A percentile compares a stretch with the other conserved stretches of the same genome.
These are phyloP conservation scores for Saturnispora dispora DNA, from an alignment of 805 yeast species.

Conservation along the genomic window DNA sequence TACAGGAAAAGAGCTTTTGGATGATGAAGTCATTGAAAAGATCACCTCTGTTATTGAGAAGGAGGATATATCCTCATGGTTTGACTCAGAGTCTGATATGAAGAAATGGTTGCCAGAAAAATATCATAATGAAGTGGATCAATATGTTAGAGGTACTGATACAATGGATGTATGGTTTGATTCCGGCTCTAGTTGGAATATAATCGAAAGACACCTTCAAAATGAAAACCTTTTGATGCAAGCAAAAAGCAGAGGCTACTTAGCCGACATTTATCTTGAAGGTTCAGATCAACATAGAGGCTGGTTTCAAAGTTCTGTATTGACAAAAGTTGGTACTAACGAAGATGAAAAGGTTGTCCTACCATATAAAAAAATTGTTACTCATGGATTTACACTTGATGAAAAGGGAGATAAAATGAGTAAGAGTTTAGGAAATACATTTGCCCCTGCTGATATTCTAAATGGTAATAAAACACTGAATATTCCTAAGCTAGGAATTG, in stretches of 20 bases:
- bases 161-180: conserved; percentile 99
- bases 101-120: conserved; percentile 65
- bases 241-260: conserved; percentile 30
- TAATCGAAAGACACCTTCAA: conserved; percentile 35
- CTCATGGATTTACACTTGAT: conserved; percentile 92
- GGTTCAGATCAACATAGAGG: conserved; percentile 99
- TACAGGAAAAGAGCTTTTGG: conserved; percentile 57
- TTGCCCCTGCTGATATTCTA: conserved; percentile 60
- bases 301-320: conserved; percentile 92
- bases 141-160: conserved; percentile 62
- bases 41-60: conserved; percentile 48
- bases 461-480: conserved; percentile 43
- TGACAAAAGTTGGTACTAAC: conserved; percentile 57
- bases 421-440: conserved; percentile 78
- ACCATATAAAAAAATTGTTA: conserved; percentile 70
- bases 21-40: conserved; percentile 44
- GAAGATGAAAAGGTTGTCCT: conserved; percentile 21
- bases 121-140: conserved; percentile 31
- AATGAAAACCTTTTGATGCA: conserved; percentile 26
- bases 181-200: conserved; percentile 88
- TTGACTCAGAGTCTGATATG: conserved; percentile 33
- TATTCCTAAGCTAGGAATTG: conserved; percentile 69
- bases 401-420: conserved; percentile 87
- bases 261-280: conserved; percentile 82
- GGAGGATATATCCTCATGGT: conserved; percentile 77